A percentile compares a stretch with the other conserved stretches of the same genome.
phyloP scores from a whole-genome alignment of 768 basidiomycete genomes.

The Phylloporus sp. region DNA sequence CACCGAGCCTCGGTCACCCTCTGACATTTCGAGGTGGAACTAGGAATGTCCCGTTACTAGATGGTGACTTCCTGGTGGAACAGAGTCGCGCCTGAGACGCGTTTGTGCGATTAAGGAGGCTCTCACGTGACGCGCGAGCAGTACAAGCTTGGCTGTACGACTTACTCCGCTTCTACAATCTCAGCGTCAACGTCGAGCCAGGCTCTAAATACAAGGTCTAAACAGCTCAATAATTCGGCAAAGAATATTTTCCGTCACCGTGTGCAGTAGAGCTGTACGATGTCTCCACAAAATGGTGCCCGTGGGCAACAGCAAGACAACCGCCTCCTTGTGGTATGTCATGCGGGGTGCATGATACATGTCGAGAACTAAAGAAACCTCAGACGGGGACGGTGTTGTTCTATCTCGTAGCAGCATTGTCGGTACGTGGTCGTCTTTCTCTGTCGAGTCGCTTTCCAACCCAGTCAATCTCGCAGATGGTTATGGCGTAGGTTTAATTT shows the following conservation, averaged over 20 bases:
- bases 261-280: constrained; percentile 4
- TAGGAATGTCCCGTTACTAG: no score
- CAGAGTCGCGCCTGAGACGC: constrained; percentile 8
- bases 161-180: constrained; percentile 6
- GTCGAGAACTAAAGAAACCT: constrained; percentile 5
- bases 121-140: constrained; percentile 21
- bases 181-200: not conserved
- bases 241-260: not conserved
- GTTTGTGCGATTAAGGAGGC: not conserved
- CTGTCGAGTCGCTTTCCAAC: not conserved
- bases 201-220: not conserved
- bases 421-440: constrained; percentile 49
- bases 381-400: constrained; percentile 77
- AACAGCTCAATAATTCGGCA: not conserved
- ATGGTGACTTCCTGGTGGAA: not conserved
- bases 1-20: constrained; percentile 20
- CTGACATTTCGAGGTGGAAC: constrained; percentile 22
- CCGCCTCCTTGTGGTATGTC: constrained; percentile 32
- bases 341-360: not conserved
- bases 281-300: constrained; percentile 26
- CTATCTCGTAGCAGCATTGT: constrained; percentile 84
- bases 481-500: constrained; percentile 66
- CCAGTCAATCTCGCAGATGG: constrained; percentile 55
- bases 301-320: constrained; percentile 31
- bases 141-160: not conserved